These are phyloP conservation scores for Geotrichum australiense DNA, from an alignment of 1,139 yeast genomes.

Conservation along the genomic window DNA sequence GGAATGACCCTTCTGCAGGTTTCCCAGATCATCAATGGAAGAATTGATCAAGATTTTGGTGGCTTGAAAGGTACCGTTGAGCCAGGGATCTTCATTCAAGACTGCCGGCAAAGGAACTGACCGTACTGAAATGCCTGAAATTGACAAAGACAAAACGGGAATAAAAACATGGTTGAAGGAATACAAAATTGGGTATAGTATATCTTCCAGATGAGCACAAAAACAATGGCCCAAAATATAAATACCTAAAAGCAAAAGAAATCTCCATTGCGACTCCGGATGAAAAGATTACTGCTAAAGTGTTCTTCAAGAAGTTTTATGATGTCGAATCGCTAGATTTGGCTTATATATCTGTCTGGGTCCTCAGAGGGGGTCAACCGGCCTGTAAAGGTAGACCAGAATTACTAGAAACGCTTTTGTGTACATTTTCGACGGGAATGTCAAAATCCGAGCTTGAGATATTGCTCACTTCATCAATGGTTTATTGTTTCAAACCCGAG, in stretches of 20 bases:
- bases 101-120: constrained; percentile 89
- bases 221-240: constrained; percentile 62
- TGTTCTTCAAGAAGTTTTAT: constrained; percentile 69
- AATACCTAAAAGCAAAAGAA: constrained; percentile 64
- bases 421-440: no score
- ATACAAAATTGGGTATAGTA: constrained; percentile 83
- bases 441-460: no score
- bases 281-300: constrained; percentile 61
- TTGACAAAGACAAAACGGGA: no score
- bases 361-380: constrained; percentile 67
- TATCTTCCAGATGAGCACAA: constrained; percentile 68
- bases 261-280: constrained; percentile 61
- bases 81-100: no score
- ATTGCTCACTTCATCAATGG: no score
- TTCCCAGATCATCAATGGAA: no score
- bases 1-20: no score
- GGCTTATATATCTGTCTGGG: constrained; percentile 75
- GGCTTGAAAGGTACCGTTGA: no score
- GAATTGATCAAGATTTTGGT: no score
- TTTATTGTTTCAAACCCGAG: no score
- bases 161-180: no score
- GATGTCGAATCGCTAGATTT: constrained; percentile 71
- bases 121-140: constrained; percentile 88
- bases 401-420: constrained; percentile 48
- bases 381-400: no score